phyloP scores from a whole-genome alignment of 768 basidiomycete genomes.

The Amanita subjunquillea region DNA sequence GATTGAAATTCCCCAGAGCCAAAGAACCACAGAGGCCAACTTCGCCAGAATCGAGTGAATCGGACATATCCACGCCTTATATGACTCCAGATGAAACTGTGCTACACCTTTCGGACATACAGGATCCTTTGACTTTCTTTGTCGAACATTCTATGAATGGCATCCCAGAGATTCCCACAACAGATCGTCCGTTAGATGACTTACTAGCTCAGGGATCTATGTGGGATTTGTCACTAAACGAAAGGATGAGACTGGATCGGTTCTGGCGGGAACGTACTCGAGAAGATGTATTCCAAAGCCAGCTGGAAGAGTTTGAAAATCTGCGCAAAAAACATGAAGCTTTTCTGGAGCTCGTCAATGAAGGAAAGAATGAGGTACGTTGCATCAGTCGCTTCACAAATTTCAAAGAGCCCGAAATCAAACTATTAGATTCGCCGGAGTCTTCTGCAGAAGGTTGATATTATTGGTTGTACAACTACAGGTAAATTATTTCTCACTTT shows the following conservation, averaged over 20 bases:
- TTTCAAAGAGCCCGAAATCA: background rate
- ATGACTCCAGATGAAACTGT: background rate
- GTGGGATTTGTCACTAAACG: conserved; percentile 44
- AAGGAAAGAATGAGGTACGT: conserved; percentile 47
- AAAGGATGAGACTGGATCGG: conserved; percentile 32
- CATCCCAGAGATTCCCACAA: conserved; percentile 27
- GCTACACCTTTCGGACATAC: background rate
- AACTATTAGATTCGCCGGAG: conserved; percentile 40
- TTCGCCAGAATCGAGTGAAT: background rate
- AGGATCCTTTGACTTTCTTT: conserved; percentile 22
- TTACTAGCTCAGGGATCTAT: conserved; percentile 28
- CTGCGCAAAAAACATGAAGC: conserved; percentile 19
- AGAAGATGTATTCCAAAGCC: conserved; percentile 11
- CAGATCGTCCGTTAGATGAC: conserved; percentile 24
- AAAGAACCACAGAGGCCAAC: background rate
- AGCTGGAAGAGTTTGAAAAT: conserved; percentile 31
- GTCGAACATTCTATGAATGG: conserved; percentile 19
- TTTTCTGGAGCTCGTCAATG: conserved; percentile 28
- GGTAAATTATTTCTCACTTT: conserved; percentile 24
- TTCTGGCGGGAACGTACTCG: conserved; percentile 40
- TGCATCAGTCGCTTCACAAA: background rate
- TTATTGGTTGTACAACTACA: conserved; percentile 73
- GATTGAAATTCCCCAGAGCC: background rate
- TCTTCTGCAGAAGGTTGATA: conserved; percentile 41
- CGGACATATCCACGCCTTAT: background rate